Base-by-base conservation (phyloP, 2,329 filamentous ascomycete genomes). In the Dendryphion nanum region DNA sequence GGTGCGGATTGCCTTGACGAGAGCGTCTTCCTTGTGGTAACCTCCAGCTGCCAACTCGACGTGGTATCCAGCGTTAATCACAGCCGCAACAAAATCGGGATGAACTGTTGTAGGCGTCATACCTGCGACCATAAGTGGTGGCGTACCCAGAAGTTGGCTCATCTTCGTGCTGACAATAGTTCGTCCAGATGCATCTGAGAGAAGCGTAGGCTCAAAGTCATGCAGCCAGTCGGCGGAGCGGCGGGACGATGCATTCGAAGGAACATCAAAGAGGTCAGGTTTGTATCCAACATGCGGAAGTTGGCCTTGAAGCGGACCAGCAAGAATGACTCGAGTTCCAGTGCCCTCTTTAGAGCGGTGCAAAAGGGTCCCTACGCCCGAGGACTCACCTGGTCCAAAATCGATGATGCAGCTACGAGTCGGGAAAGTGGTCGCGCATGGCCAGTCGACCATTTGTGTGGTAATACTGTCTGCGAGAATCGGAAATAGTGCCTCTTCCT, bases 61-160 rank as follows among this genome's bases (percentile, higher is more conserved):
- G 49, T 94, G 87, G 66, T 95, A 95, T n/a, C 89, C 89, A 38
- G 89, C 88, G 52, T 91, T 91, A 86, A 95, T 95, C 13, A 88
- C 91, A 2, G 89, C 87, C 5, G 89, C 85, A 30, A 95, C 86
- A 51, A 95, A 95, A 66, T 95, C 88, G 85, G 86, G 93, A 1
- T 87, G 82, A 3, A 94, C 87, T 0, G 90, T 96, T 43, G 80
- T 81, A 10, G 90, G 90, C 2, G 90, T 95, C 90, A 96, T 96
- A 63, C 89, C 90, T 40, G 89, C 88, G 44, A 95, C 89, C 74
- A 96, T 84, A 46, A 96, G 74, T 0, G 90, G 90, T 6, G 90
- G 89, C 4, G 93, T 74, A 53, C 89, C 89, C 14, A 95, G 74
- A 15, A 95, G 73, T 52, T 88, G 79, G 67, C 86, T 94, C 85